Base-by-base conservation (phyloP, 768 basidiomycete species). In the Leucosporidium yakuticum region DNA sequence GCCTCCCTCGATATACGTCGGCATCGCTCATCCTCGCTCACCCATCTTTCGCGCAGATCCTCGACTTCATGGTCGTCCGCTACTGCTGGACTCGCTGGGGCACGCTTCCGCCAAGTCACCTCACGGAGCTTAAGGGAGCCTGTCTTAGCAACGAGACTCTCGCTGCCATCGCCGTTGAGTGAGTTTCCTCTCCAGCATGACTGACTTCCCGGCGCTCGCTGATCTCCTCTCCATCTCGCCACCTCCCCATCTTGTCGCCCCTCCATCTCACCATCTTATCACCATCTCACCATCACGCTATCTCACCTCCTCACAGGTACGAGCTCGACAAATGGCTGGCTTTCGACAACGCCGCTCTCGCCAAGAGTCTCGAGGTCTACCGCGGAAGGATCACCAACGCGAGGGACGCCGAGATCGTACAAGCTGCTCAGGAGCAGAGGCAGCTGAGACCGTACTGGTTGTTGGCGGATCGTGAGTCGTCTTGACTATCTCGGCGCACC, bases 401-500 rank as follows among this genome's bases (percentile, higher is more conserved):
- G 80, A 91, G 90, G 82, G 90, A 92, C 80, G 88, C 91, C 81
- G 90, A 93, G 80, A 88, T 91, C 69, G 9, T 8, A 4, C 27
- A 39, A 9, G 56, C 61, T 2, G 51, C 23, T 23, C 21, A 31
- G 50, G 62, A 83, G 90, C 70, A 91, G 89, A 75, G 67, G 25
- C n/a, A 59, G 51, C 27, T 32, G 0, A 34, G 62, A 0, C 67
- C 67, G 9, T 68, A 59, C 62, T 68, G 67, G 67, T 51, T 59
- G 14, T 31, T 58, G 14, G 56, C 53, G 23, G 67, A 68, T 15
- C 53, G 66, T 60, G 23, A 11, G 39, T 25, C 31, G 14, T 44
- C 50, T 47, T 23, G 6, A 5, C 29, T n/a, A 3, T 8, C 20
- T 8, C n/a, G 0, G 27, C 20, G n/a, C n/a, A n/a, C n/a, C n/a